Evolutionary conservation across 2,329 filamentous ascomycete species (phyloP).

Genomic region (Cylindrodendrum hubeiense): DNA sequence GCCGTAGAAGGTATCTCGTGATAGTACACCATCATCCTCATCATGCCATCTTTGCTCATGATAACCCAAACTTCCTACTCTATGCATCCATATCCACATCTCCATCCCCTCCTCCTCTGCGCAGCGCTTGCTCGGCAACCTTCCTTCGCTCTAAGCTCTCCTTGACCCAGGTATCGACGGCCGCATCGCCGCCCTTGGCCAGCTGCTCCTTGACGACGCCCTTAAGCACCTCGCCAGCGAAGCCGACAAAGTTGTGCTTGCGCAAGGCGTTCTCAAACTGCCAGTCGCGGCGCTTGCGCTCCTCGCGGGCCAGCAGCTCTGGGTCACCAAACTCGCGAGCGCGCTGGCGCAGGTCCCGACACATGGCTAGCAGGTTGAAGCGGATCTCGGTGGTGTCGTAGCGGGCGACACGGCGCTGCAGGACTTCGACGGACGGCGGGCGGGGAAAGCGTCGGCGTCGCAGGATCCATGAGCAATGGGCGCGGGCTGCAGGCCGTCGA

Average conservation of each 20-base stretch:
- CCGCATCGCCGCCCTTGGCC: constrained; percentile 70
- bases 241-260: constrained; percentile 95
- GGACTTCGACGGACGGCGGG: constrained; percentile 83
- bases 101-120: constrained; percentile 48
- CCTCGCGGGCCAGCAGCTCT: constrained; percentile 82
- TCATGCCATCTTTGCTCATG: constrained; percentile 9
- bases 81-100: constrained; percentile 58
- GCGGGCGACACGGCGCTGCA: constrained; percentile 84
- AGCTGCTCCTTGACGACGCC: constrained; percentile 84
- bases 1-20: constrained; percentile 16
- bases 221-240: constrained; percentile 91
- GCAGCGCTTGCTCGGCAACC: constrained; percentile 51
- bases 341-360: constrained; percentile 81
- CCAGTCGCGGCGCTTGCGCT: constrained; percentile 88
- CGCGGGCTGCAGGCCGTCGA: constrained; percentile 93
- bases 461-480: constrained; percentile 91
- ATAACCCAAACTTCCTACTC: constrained; percentile 8
- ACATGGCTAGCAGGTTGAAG: constrained; percentile 96
- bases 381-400: constrained; percentile 91
- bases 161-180: constrained; percentile 80
- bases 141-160: constrained; percentile 72
- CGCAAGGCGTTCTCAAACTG: constrained; percentile 94
- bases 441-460: constrained; percentile 76
- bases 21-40: constrained; percentile 14
- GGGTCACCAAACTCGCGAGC: constrained; percentile 86